Percentiles rank a stretch among this genome's conserved stretches.
phyloP scores from a whole-genome alignment of 1,284 basidiomycete species.

The Cryptococcus sp. region DNA sequence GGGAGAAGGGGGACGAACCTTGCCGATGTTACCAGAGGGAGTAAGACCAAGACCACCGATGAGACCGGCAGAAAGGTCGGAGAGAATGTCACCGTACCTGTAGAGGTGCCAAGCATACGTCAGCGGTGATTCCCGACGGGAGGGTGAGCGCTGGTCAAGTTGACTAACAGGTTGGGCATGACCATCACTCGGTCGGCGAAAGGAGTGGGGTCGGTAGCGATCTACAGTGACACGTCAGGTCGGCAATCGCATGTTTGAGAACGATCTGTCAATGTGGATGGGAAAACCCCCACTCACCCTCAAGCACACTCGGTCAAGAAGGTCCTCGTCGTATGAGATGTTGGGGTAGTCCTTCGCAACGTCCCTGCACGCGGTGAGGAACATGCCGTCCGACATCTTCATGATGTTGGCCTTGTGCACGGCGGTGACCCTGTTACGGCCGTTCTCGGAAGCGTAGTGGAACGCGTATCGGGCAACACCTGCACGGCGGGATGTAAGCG shows the following conservation, averaged over 20 bases:
- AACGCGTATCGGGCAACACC: conserved; percentile 94
- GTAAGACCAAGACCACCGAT: conserved; percentile 98
- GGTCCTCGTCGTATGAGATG: conserved; percentile 91
- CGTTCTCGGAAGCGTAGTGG: conserved; percentile 87
- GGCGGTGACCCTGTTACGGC: conserved; percentile 90
- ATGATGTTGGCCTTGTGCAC: conserved; percentile 99
- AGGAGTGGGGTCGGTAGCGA: conserved; percentile 88
- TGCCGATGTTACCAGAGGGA: conserved; percentile 96
- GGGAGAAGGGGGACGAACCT: conserved; percentile 55
- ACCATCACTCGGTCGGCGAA: conserved; percentile 99
- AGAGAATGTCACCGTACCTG: conserved; percentile 76
- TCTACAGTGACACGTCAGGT: conserved; percentile 49
- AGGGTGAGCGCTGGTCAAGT: background rate
- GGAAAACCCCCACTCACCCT: conserved; percentile 56
- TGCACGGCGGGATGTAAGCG: background rate
- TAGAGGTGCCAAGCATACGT: background rate
- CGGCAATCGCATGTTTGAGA: background rate
- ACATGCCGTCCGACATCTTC: conserved; percentile 99
- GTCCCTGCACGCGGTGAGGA: conserved; percentile 93
- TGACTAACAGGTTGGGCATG: conserved; percentile 93
- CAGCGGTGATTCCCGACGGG: conserved; percentile 33
- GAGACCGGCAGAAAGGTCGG: conserved; percentile 98
- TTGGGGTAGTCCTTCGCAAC: conserved; percentile 95
- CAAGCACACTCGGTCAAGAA: conserved; percentile 94
- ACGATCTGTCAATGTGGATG: background rate